phyloP scores from a whole-genome alignment of 1,284 basidiomycete species.

The Apiotrichum mycotoxinovorans region DNA sequence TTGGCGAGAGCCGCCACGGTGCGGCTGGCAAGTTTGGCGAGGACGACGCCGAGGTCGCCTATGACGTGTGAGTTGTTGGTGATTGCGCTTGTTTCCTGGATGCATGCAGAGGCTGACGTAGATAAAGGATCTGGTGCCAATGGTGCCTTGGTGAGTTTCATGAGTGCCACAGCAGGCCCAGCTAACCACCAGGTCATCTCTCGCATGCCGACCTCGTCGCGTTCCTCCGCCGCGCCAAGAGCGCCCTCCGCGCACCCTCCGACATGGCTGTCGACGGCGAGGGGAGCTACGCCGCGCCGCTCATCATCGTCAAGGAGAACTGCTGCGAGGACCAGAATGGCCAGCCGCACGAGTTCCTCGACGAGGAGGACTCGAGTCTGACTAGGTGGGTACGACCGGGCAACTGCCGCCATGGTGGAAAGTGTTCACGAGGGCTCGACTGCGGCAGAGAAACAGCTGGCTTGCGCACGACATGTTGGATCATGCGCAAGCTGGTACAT shows the following conservation, averaged over 20 bases:
- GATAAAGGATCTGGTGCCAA: constrained; percentile 72
- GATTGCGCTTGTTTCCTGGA: background rate
- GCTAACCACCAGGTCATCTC: constrained; percentile 58
- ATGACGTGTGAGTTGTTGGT: constrained; percentile 48
- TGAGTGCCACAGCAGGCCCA: background rate
- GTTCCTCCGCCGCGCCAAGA: constrained; percentile 67
- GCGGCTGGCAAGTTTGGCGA: constrained; percentile 29
- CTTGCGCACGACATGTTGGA: background rate
- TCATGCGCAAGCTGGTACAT: background rate
- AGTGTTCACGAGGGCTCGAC: background rate
- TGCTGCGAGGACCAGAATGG: constrained; percentile 63
- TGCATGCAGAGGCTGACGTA: constrained; percentile 58
- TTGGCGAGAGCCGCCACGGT: constrained; percentile 34
- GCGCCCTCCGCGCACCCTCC: constrained; percentile 17
- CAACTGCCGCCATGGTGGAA: background rate
- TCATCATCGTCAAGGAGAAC: constrained; percentile 87
- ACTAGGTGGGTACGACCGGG: constrained; percentile 61
- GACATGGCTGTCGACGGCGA: constrained; percentile 11
- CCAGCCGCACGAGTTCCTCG: constrained; percentile 59
- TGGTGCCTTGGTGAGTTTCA: constrained; percentile 73
- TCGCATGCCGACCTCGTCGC: constrained; percentile 68
- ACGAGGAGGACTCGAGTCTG: constrained; percentile 80
- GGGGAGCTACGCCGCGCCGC: constrained; percentile 46
- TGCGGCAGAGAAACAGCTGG: no score
- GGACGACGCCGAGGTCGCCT: constrained; percentile 33